Conservation (phyloP, 257 asterid genomes). For the Solanum ossicruentum region DNA sequence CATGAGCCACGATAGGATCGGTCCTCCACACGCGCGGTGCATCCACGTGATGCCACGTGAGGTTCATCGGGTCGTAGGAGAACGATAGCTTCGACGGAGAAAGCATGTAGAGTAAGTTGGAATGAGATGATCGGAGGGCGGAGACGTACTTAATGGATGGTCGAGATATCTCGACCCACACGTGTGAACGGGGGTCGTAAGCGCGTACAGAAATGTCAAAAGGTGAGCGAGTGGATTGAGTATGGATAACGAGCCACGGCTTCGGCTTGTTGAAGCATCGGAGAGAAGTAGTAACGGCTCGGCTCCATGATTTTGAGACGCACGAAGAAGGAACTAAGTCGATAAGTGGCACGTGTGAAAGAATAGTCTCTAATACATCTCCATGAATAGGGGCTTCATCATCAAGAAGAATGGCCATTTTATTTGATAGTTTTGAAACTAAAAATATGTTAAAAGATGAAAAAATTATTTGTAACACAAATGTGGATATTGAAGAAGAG, state of each 20-base stretch:
- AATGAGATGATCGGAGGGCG: constrained; percentile 36
- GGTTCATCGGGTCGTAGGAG: constrained; percentile 44
- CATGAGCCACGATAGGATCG: constrained; percentile 56
- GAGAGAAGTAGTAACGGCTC: constrained; percentile 51
- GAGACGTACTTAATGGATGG: constrained; percentile 20
- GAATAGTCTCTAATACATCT: constrained; percentile 34
- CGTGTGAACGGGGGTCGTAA: constrained; percentile 57
- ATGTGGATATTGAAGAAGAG: not conserved
- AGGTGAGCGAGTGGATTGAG: constrained; percentile 31
- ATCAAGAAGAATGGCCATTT: not conserved
- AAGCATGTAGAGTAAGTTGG: constrained; percentile 43
- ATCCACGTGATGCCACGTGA: constrained; percentile 36
- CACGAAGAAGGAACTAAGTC: constrained; percentile 36
- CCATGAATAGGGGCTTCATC: constrained; percentile 19
- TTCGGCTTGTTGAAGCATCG: constrained; percentile 27
- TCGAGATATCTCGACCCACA: constrained; percentile 33
- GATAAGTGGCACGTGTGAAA: constrained; percentile 50
- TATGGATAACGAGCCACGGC: constrained; percentile 67
- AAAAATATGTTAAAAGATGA: not conserved
- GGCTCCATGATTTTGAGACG: constrained; percentile 51
- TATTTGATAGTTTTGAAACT: not conserved
- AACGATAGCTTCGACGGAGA: constrained; percentile 38
- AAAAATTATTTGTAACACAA: not conserved
- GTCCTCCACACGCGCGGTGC: constrained; percentile 46
- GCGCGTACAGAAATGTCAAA: constrained; percentile 26